Conservation (phyloP, 345 rosid species). For the Lumnitzera racemosa region DNA sequence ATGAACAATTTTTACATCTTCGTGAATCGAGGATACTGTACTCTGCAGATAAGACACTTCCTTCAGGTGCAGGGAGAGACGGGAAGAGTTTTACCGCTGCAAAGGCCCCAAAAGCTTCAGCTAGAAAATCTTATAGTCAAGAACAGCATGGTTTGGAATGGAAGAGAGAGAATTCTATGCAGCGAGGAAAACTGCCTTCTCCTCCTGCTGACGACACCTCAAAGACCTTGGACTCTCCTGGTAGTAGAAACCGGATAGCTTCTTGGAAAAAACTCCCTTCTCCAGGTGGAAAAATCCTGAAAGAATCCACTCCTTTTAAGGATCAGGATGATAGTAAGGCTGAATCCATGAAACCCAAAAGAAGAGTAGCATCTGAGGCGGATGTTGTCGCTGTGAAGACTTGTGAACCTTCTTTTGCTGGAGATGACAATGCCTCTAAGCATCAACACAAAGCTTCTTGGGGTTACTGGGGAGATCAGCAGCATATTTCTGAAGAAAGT, state of each 20-base stretch:
- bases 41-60: constrained; percentile 66
- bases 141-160: constrained; percentile 74
- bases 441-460: constrained; percentile 86
- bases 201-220: constrained; percentile 30
- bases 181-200: constrained; percentile 33
- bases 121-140: constrained; percentile 90
- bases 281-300: constrained; percentile 49
- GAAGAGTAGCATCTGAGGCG: constrained; percentile 34
- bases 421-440: constrained; percentile 67
- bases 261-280: constrained; percentile 94
- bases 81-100: constrained; percentile 61
- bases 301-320: constrained; percentile 46
- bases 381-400: constrained; percentile 28
- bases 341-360: constrained; percentile 33
- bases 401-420: constrained; percentile 39
- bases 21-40: constrained; percentile 71
- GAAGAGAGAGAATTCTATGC: constrained; percentile 48
- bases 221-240: constrained; percentile 56
- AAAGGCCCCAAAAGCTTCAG: constrained; percentile 41
- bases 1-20: constrained; percentile 65
- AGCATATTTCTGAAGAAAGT: constrained; percentile 55
- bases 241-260: constrained; percentile 61
- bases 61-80: constrained; percentile 34
- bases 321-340: constrained; percentile 46
- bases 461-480: constrained; percentile 95